Conservation (phyloP, 768 basidiomycete genomes). For the Asterophora parasitica region DNA sequence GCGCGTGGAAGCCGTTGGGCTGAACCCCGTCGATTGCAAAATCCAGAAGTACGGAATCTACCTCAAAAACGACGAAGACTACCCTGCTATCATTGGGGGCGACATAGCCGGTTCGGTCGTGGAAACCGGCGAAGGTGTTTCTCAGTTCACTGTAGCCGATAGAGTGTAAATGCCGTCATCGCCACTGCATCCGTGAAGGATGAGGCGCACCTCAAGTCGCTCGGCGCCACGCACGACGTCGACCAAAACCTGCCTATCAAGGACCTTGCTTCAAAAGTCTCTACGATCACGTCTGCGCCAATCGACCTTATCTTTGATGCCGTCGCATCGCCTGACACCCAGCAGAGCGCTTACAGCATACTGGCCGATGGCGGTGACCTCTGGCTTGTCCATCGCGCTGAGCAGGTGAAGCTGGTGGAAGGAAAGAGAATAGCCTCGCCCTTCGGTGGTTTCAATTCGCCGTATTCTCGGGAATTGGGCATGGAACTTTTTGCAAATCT, state of each 20-base stretch:
- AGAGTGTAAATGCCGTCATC: slow-evolving; percentile 36
- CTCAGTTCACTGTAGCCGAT: slow-evolving; percentile 44
- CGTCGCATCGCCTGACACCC: slow-evolving; percentile 32
- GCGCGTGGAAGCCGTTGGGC: slow-evolving; percentile 30
- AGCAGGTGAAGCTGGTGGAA: slow-evolving; percentile 12
- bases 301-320: slow-evolving; percentile 26
- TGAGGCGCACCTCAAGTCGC: slow-evolving; percentile 22
- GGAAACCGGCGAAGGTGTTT: slow-evolving; percentile 46
- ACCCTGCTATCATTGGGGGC: slow-evolving; percentile 40
- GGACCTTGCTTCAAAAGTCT: slow-evolving; percentile 8
- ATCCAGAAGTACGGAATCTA: slow-evolving; percentile 35
- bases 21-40: slow-evolving; percentile 51
- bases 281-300: slow-evolving; percentile 15
- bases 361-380: slow-evolving; percentile 36
- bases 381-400: slow-evolving; percentile 16
- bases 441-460: slow-evolving; percentile 1
- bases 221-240: slow-evolving; percentile 34
- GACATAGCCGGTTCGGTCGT: slow-evolving; percentile 50
- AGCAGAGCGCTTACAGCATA: slow-evolving; percentile 30
- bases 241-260: slow-evolving; percentile 13
- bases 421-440: slow-evolving; percentile 10
- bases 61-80: slow-evolving; percentile 24
- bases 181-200: slow-evolving; percentile 25
- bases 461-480: slow-evolving; percentile 8
- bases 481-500: slow-evolving; percentile 10